phyloP scores from a whole-genome alignment of 2,329 filamentous ascomycete species.

The Albophoma yamanashiensis region DNA sequence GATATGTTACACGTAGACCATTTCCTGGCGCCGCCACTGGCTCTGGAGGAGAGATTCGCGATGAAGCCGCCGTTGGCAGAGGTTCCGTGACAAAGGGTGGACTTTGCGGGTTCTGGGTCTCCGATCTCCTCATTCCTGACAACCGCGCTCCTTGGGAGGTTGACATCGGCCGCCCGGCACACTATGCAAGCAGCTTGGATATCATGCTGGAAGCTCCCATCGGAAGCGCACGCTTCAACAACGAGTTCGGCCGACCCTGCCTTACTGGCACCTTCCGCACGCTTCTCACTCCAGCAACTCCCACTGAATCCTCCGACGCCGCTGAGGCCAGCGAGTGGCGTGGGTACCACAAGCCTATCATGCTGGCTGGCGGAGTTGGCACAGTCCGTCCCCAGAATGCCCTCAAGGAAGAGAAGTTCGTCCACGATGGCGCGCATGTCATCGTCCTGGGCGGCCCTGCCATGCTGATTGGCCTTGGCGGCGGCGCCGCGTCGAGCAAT shows the following conservation, averaged over 20 bases:
- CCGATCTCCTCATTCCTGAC: slow-evolving; percentile 82
- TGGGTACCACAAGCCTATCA: slow-evolving; percentile 96
- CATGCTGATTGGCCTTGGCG: slow-evolving; percentile 94
- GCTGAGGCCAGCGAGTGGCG: slow-evolving; percentile 43
- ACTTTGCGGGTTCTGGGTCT: slow-evolving; percentile 87
- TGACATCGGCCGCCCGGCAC: slow-evolving; percentile 78
- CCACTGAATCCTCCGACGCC: slow-evolving; percentile 19
- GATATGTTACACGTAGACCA: slow-evolving; percentile 28
- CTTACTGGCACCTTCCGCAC: slow-evolving; percentile 88
- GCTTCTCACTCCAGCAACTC: slow-evolving; percentile 46
- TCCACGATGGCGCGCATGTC: slow-evolving; percentile 78
- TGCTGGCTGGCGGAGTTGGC: slow-evolving; percentile 93
- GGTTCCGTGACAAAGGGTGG: slow-evolving; percentile 91
- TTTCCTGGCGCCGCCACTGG: slow-evolving; percentile 90
- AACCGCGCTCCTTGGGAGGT: slow-evolving; percentile 80
- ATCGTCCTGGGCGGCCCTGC: slow-evolving; percentile 92
- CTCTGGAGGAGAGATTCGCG: slow-evolving; percentile 88
- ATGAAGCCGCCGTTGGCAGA: slow-evolving; percentile 87
- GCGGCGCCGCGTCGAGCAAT: slow-evolving; percentile 87
- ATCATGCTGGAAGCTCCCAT: slow-evolving; percentile 98
- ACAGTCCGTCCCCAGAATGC: slow-evolving; percentile 87
- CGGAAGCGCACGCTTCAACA: slow-evolving; percentile 91
- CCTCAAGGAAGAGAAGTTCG: slow-evolving; percentile 68
- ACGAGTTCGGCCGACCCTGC: slow-evolving; percentile 89
- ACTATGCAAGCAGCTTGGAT: slow-evolving; percentile 88